Evolutionary conservation across 257 asterid genomes (phyloP).

Genomic region (Solanum lycopersicoides): DNA sequence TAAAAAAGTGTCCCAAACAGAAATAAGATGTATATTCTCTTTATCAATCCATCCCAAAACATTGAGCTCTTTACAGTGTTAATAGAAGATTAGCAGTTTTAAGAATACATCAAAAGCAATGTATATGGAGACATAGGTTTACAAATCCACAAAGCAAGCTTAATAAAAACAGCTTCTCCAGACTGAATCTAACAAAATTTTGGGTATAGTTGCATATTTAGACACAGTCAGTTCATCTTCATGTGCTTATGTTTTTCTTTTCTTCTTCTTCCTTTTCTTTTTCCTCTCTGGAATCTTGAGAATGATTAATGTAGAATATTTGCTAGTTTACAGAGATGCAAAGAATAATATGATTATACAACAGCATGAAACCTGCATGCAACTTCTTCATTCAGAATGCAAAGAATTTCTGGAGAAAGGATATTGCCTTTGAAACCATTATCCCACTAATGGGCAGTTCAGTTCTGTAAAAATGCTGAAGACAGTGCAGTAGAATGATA

Average conservation of each 20-base stretch:
- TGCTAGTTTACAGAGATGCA: neutral
- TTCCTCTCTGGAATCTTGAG: neutral
- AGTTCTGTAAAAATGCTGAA: conserved; percentile 41
- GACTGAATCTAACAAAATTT: neutral
- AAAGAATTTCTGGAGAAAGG: neutral
- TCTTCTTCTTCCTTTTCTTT: neutral
- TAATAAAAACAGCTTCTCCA: neutral
- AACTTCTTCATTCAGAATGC: neutral
- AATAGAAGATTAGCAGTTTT: neutral
- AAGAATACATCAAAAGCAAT: neutral
- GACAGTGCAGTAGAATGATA: conserved; percentile 55
- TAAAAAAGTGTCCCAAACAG: neutral
- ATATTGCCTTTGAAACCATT: conserved; percentile 48
- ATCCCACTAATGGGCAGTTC: conserved; percentile 44
- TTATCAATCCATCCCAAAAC: neutral
- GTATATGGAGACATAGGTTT: neutral
- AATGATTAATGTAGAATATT: neutral
- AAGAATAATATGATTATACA: neutral
- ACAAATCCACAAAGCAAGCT: neutral
- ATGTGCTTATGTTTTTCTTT: neutral
- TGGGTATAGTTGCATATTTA: neutral
- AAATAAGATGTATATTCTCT: neutral
- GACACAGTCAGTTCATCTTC: neutral
- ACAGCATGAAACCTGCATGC: neutral
- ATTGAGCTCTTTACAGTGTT: neutral